Conservation (phyloP, 1,284 basidiomycete genomes). For the Calocybe gambosa region DNA sequence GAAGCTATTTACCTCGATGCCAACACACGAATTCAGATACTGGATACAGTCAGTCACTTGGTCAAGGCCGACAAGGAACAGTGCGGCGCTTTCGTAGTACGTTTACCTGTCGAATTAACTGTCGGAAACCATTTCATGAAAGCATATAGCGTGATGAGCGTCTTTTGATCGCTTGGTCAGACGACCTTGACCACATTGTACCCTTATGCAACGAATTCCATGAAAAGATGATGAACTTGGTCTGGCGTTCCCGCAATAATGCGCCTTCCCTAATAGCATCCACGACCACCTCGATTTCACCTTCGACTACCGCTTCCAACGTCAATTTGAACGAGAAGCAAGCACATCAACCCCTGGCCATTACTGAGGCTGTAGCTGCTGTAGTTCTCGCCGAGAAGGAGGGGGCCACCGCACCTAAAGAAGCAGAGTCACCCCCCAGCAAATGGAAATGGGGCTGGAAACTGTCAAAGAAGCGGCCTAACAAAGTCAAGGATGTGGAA, state of each 20-base stretch:
- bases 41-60: constrained; percentile 57
- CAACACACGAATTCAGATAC: constrained; percentile 59
- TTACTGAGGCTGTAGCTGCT: constrained; percentile 23
- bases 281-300: constrained; percentile 29
- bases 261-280: constrained; percentile 33
- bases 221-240: constrained; percentile 72
- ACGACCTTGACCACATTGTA: constrained; percentile 66
- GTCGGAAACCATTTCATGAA: constrained; percentile 1
- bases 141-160: constrained; percentile 60
- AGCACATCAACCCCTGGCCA: constrained; percentile 17
- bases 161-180: constrained; percentile 72
- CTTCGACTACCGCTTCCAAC: constrained; percentile 43
- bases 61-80: constrained; percentile 75
- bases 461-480: constrained; percentile 32
- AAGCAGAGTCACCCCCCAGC: constrained; percentile 14
- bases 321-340: constrained; percentile 44
- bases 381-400: constrained; percentile 30
- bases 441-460: constrained; percentile 34
- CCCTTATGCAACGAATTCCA: constrained; percentile 63
- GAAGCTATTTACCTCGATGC: constrained; percentile 50
- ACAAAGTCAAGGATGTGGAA: constrained; percentile 38
- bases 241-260: constrained; percentile 58
- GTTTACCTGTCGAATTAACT: constrained; percentile 18
- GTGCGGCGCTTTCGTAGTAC: constrained; percentile 76
- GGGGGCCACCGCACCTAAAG: constrained; percentile 12